These are phyloP conservation scores for Talaromyces thailandensis DNA, from an alignment of 495 filamentous ascomycete species.

Conservation along the genomic window DNA sequence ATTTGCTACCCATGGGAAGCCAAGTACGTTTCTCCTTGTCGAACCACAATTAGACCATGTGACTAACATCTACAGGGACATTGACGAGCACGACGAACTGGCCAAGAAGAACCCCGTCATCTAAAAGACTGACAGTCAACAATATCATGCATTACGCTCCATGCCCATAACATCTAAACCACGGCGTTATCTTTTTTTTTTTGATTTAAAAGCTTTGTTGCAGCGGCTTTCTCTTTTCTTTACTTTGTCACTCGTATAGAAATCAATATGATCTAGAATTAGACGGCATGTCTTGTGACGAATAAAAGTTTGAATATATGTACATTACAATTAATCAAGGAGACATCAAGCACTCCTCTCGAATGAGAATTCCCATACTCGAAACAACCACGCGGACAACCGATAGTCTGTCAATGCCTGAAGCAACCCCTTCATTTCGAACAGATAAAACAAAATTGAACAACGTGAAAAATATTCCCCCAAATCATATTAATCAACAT, in stretches of 20 bases:
- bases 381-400: too few relatives aligned
- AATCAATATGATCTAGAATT: not conserved
- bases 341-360: not conserved
- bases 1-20: constrained; percentile 99
- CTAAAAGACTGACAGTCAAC: constrained; percentile 12
- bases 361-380: not conserved
- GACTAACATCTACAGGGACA: constrained; percentile 48
- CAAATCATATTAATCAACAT: constrained; percentile 32
- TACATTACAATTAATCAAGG: not conserved
- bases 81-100: constrained; percentile 80
- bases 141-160: not conserved
- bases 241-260: not conserved
- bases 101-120: constrained; percentile 44
- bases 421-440: not conserved
- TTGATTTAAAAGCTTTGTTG: not conserved
- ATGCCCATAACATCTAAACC: not conserved
- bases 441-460: not conserved
- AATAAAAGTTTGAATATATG: not conserved
- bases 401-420: too few relatives aligned
- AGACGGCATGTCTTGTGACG: not conserved
- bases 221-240: not conserved
- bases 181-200: not conserved
- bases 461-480: not conserved
- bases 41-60: not conserved
- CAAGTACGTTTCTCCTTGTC: constrained; percentile 37